Percentiles rank a stretch among this genome's conserved stretches.
Evolutionary conservation across 2,329 filamentous ascomycete species (phyloP).

Genomic region (Fusarium goolgardi): DNA sequence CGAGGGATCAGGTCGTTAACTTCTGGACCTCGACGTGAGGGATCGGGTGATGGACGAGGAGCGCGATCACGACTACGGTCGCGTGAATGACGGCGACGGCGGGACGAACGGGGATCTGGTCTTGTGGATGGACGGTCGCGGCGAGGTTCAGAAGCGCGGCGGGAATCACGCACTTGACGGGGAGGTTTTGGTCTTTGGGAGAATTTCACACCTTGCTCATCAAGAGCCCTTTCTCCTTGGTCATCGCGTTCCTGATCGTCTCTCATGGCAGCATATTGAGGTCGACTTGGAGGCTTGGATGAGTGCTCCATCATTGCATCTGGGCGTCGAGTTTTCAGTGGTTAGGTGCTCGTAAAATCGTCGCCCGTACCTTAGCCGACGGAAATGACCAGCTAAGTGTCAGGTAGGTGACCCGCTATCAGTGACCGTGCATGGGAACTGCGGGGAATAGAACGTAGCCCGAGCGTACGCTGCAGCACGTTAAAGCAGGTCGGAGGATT

Average conservation of each 20-base stretch:
- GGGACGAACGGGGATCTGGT: conserved; percentile 49
- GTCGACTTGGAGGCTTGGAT: conserved; percentile 51
- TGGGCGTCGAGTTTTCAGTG: conserved; percentile 55
- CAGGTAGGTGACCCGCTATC: conserved; percentile 36
- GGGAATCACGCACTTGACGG: conserved; percentile 47
- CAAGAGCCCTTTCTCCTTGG: conserved; percentile 53
- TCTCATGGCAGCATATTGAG: conserved; percentile 57
- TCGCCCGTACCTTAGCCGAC: conserved; percentile 55
- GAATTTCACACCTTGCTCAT: conserved; percentile 51
- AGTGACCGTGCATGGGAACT: conserved; percentile 33
- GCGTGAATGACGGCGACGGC: conserved; percentile 54
- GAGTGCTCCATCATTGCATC: conserved; percentile 48
- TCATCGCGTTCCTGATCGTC: conserved; percentile 54
- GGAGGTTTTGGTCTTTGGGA: conserved; percentile 51
- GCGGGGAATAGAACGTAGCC: conserved; percentile 30
- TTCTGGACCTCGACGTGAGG: conserved; percentile 47
- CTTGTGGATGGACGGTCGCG: conserved; percentile 52
- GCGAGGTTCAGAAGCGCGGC: conserved; percentile 47
- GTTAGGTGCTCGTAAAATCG: conserved; percentile 43
- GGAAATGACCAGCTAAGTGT: conserved; percentile 40
- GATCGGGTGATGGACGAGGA: conserved; percentile 44
- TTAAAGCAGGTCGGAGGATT: conserved; percentile 20
- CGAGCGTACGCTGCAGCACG: neutral
- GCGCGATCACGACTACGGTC: conserved; percentile 54
- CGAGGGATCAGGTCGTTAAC: conserved; percentile 55